These are phyloP conservation scores for Eremothecium gossypii DNA, from an alignment of 1,139 yeast species.

Conservation along the genomic window DNA sequence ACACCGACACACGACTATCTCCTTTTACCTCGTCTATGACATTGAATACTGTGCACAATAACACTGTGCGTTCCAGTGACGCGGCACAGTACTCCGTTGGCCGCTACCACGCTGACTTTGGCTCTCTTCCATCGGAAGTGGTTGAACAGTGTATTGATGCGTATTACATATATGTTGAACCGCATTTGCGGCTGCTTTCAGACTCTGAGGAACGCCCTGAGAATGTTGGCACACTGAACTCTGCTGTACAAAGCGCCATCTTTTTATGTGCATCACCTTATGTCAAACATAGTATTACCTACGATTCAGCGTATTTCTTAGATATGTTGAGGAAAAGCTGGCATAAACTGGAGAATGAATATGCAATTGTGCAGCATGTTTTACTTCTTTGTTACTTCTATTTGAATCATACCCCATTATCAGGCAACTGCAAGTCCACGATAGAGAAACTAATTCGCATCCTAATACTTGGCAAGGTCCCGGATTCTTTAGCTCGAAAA, in stretches of 20 bases:
- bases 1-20: too few species aligned
- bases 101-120: background rate
- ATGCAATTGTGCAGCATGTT: slow-evolving; percentile 5
- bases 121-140: background rate
- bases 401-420: background rate
- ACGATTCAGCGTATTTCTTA: background rate
- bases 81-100: too few species aligned
- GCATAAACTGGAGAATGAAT: slow-evolving; percentile 3
- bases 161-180: slow-evolving; percentile 5
- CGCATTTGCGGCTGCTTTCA: slow-evolving; percentile 6
- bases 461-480: background rate
- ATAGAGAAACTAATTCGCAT: background rate
- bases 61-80: too few species aligned
- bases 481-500: background rate
- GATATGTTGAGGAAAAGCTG: slow-evolving; percentile 1
- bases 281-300: background rate
- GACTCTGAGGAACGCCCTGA: slow-evolving; percentile 2
- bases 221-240: slow-evolving; percentile 2
- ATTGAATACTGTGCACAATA: too few species aligned
- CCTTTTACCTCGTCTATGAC: too few species aligned
- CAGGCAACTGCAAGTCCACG: background rate
- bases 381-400: slow-evolving; percentile 3
- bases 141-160: slow-evolving; percentile 1
- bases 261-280: slow-evolving; percentile 7
- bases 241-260: slow-evolving; percentile 5